Percentiles rank a stretch among this genome's conserved stretches.
Conservation (phyloP, 306 rosid genomes). For the Delonix regia region DNA sequence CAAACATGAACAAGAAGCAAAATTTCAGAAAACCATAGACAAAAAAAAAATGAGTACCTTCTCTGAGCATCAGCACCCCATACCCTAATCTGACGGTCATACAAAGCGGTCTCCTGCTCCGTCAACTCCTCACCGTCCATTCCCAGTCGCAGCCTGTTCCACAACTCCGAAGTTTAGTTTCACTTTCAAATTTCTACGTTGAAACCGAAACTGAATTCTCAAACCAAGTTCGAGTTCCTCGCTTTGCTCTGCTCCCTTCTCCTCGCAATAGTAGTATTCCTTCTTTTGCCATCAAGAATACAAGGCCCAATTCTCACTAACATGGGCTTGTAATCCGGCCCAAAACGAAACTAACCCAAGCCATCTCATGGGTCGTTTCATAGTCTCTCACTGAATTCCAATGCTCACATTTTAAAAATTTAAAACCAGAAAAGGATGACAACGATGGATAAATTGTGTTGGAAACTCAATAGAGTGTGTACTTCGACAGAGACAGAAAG, state of each 20-base stretch:
- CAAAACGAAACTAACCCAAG: no score
- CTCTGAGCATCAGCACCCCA: conserved; percentile 99
- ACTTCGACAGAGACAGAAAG: no score
- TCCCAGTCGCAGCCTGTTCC: conserved; percentile 49
- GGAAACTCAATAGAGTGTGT: no score
- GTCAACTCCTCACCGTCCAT: conserved; percentile 97
- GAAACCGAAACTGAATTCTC: background rate
- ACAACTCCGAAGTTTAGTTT: background rate
- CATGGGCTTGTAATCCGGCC: background rate
- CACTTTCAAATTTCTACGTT: background rate
- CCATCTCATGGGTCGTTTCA: no score
- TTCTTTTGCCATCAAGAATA: no score
- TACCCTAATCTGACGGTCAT: conserved; percentile 99
- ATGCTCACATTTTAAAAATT: no score
- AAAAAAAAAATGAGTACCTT: conserved; percentile 47
- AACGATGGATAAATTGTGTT: no score
- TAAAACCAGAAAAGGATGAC: no score
- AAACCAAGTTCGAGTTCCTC: background rate
- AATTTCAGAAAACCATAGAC: background rate
- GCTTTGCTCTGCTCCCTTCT: no score
- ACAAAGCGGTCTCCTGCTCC: conserved; percentile 92
- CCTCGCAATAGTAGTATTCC: no score
- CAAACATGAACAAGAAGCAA: background rate
- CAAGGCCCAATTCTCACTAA: no score
- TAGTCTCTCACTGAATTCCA: no score